Evolutionary conservation across 768 basidiomycete species (phyloP), one percentile per base, ranked within the genome.

Genomic region (Leccinellum rugosiceps): DNA sequence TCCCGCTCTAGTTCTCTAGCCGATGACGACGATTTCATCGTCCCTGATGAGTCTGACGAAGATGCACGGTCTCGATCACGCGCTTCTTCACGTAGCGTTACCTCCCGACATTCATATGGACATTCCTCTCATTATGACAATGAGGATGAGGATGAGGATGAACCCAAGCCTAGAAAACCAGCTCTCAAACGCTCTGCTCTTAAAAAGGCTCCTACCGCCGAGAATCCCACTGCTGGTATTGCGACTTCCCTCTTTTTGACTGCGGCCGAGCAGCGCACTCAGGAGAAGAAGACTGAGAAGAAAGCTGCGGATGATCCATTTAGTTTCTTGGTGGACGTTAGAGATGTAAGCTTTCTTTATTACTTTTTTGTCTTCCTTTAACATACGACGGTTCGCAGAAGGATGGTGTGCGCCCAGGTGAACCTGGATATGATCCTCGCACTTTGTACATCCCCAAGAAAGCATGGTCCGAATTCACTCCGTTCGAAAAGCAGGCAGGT

Each of bases 401-500:
- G 79, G 92, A 97, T 63, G 83, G 86, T 1, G 77, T 83, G 50
- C 77, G 81, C 55, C 91, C 92, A 25, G 84, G 83, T n/a, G 83
- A 96, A 59, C 84, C 88, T 0, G 84, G 87, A 14, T 98, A 98
- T 65, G 96, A 99, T 65, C 92, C 92, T 6, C 78, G 95, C 50
- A 97, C 97, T 0, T 72, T 98, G 31, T 83, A 80, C 67, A 82
- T 99, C 52, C 95, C 95, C 0, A 72, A 80, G 28, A 80, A 76
- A 44, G 84, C 86, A 0, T 96, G 94, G 93, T 76, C 77, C 26
- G 76, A 77, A 0, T 96, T 99, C 65, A 96, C 94, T 2, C 94
- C 95, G 0, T 99, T 99, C 68, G 97, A 99, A 75, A 94, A 86
- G 64, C 94, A 92, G 80, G 87, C 83, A 31, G 68, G 71, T 41